phyloP scores from a whole-genome alignment of 768 basidiomycete species.

The Lentinula sp. region DNA sequence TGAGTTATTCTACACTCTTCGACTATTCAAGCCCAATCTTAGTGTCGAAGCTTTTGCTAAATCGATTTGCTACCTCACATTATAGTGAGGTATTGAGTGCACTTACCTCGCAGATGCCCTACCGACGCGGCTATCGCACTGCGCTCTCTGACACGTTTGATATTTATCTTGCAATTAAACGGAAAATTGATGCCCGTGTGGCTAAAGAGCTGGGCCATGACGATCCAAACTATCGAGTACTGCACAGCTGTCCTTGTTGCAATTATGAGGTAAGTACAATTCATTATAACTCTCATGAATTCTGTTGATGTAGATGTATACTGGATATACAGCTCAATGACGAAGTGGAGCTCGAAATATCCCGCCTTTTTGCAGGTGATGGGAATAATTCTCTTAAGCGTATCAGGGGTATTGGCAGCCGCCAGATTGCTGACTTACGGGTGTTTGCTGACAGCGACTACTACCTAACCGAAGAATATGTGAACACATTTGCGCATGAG shows the following conservation, averaged over 20 bases:
- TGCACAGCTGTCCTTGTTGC: slow-evolving; percentile 7
- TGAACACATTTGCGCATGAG: slow-evolving; percentile 25
- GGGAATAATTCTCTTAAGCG: too few species aligned
- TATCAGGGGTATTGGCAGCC: slow-evolving; percentile 10
- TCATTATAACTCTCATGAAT: too few species aligned
- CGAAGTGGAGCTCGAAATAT: slow-evolving; percentile 12
- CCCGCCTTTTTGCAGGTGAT: slow-evolving; percentile 22
- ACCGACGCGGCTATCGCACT: slow-evolving; percentile 10
- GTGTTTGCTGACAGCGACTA: slow-evolving; percentile 10
- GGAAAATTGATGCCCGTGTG: slow-evolving; percentile 8
- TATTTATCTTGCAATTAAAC: slow-evolving; percentile 17
- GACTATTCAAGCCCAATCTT: slow-evolving; percentile 7
- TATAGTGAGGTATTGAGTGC: slow-evolving; percentile 6
- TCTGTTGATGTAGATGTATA: slow-evolving; percentile 5
- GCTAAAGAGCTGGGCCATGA: slow-evolving; percentile 1
- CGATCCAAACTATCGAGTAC: slow-evolving; percentile 18
- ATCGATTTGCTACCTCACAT: background rate
- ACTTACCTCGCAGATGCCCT: slow-evolving; percentile 14
- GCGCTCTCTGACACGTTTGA: slow-evolving; percentile 21
- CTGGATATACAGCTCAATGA: background rate
- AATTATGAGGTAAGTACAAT: slow-evolving; percentile 14
- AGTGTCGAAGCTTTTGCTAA: slow-evolving; percentile 9
- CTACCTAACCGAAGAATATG: slow-evolving; percentile 7
- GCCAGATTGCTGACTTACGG: slow-evolving; percentile 6
- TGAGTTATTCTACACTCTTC: slow-evolving; percentile 14